Evolutionary conservation across 2,329 filamentous ascomycete genomes (phyloP), one percentile per base, ranked within the genome.

Genomic region (Exophiala sideris): DNA sequence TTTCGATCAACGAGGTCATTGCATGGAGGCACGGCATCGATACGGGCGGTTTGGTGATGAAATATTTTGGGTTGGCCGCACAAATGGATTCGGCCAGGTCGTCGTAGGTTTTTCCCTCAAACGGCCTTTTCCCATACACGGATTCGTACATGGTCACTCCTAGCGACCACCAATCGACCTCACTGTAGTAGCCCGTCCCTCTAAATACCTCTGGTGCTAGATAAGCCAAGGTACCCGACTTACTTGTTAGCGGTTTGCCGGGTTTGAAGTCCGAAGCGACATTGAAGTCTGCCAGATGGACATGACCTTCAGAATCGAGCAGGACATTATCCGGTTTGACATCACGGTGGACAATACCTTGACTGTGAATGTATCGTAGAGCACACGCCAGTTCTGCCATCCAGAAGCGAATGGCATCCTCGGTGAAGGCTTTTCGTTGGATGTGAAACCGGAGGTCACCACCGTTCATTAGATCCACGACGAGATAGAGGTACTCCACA

Each of bases 121-220:
- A 99, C 18, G 94, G 94, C 65, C 94, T 84, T 89, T 95, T 97
- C 76, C 95, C 96, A 76, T 97, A 99, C 62, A 99, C 96, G 79
- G 94, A 97, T 72, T 99, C 94, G 71, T 96, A 99, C 71, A 97
- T 97, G n/a, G 95, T 81, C 42, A 99, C 94, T 45, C 94, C 94
- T 18, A 99, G 74, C 5, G 94, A 97, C 94, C 94, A 99, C 94
- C 94, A 99, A 70, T 99, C 94, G 39, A 94, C 91, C 64, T 94
- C 89, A 44, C 85, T 84, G 56, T 88, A 86, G 68, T 99, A 99
- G 36, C 94, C 94, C 58, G 85, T 86, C 45, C 92, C 92, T 61
- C 86, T 82, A 67, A 97, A 99, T 2, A 97, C 94, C 70, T 99
- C 94, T 3, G 94, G 94, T 1, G 92, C 91, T 6, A 99, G 83